A percentile compares a stretch with the other conserved stretches of the same genome.
Conservation (phyloP, 495 filamentous ascomycete species). For the Lineolata rhizophorae region DNA sequence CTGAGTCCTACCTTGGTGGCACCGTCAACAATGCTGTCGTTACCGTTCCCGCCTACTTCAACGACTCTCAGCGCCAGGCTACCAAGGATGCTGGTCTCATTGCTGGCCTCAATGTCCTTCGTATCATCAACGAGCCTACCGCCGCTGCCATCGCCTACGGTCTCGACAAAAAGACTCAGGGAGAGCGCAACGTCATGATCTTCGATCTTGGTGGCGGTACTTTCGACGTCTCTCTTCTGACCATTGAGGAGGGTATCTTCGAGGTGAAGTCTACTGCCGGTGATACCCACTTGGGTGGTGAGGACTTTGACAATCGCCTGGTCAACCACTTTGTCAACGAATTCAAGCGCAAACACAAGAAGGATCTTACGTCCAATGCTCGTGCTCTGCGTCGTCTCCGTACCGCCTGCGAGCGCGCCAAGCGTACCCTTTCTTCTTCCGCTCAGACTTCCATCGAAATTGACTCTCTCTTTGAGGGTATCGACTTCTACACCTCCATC, state of each 20-base stretch:
- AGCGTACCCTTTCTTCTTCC: slow-evolving; percentile 92
- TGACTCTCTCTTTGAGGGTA: slow-evolving; percentile 92
- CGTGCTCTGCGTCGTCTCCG: slow-evolving; percentile 95
- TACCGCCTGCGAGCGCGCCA: slow-evolving; percentile 97
- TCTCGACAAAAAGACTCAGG: slow-evolving; percentile 87
- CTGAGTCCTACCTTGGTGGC: slow-evolving; percentile 87
- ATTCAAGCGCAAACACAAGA: slow-evolving; percentile 80
- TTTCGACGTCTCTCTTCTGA: slow-evolving; percentile 97
- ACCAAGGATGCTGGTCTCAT: slow-evolving; percentile 99
- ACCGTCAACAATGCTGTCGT: slow-evolving; percentile 97
- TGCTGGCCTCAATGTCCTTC: slow-evolving; percentile 89
- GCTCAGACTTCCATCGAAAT: slow-evolving; percentile 97
- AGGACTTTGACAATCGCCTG: slow-evolving; percentile 97
- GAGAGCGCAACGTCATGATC: slow-evolving; percentile 97
- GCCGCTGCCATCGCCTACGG: slow-evolving; percentile 95
- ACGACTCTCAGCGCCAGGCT: slow-evolving; percentile 96
- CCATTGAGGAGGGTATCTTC: slow-evolving; percentile 98
- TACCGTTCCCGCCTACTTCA: slow-evolving; percentile 98
- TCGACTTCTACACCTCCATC: slow-evolving; percentile 97
- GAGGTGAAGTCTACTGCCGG: slow-evolving; percentile 96
- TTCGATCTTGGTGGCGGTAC: slow-evolving; percentile 99
- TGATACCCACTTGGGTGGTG: slow-evolving; percentile 97
- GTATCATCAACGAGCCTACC: slow-evolving; percentile 99
- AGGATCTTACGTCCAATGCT: slow-evolving; percentile 67
- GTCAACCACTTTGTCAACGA: slow-evolving; percentile 91